Base-by-base conservation (phyloP, 2,329 filamentous ascomycete species). In the Nigrospora oryzae region DNA sequence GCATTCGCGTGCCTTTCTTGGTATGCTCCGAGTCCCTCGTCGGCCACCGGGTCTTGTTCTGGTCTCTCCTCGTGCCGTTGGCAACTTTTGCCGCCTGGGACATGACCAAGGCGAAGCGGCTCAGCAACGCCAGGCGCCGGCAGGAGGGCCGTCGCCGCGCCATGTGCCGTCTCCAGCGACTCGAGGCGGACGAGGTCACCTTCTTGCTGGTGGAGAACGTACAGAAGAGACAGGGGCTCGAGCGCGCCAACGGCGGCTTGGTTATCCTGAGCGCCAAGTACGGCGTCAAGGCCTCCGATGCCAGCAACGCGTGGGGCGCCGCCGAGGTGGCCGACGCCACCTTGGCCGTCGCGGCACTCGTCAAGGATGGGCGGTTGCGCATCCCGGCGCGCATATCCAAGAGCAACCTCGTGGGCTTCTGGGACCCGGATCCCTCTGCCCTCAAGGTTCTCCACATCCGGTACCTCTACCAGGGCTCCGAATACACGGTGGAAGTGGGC, bases 311-410 rank as follows among this genome's bases (percentile, higher is more conserved):
- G 17, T 62, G 63, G 52, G 55, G 48, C 35, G 49, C 59, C 13
- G 66, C 68, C 36, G 68, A 71, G 51, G 68, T 73, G 12, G 70
- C 70, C 19, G 71, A 76, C 47, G 71, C 75, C 15, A 74, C 70
- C 4, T 61, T 73, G 12, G 67, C 70, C 4, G 51, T 74, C 28
- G 66, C 67, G 14, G 69, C 70, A n/a, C 54, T 75, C 33, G 61
- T 75, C 32, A 62, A 67, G 44, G 58, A 60, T 3, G 62, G 62
- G 5, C 47, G 52, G 37, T 48, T 74, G 12, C 45, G 55, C 4
- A 68, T 73, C 33, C 68, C 70, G 1, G 44, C 45, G 3, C 67
- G 68, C 0, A 53, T 73, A 42, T 54, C 62, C 42, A 72, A 74
- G 61, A 64, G 62, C 38, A 60, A 65, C 33, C 52, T 76, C 28